Evolutionary conservation across 1,139 yeast genomes (phyloP).

Genomic region (Yamadazyma diospyri): DNA sequence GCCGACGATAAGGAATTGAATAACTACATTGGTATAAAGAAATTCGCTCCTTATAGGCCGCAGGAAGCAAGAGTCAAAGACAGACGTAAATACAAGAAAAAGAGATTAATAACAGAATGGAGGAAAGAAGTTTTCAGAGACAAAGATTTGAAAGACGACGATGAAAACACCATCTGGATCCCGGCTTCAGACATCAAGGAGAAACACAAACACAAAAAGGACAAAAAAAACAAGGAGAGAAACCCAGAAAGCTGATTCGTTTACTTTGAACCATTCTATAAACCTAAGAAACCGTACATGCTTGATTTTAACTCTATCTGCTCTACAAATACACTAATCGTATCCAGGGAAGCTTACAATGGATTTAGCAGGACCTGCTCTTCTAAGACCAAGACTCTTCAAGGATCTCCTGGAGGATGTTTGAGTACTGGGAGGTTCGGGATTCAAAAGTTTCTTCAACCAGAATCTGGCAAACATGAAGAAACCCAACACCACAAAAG

Average conservation of each 20-base stretch:
- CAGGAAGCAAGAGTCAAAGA: slow-evolving; percentile 72
- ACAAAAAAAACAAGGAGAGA: slow-evolving; percentile 3
- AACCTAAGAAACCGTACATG: too few relatives aligned
- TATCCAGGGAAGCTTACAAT: slow-evolving; percentile 42
- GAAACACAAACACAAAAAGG: slow-evolving; percentile 8
- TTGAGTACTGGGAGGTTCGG: slow-evolving; percentile 13
- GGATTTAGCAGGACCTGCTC: slow-evolving; percentile 32
- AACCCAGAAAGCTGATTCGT: slow-evolving; percentile 1
- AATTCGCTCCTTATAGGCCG: slow-evolving; percentile 89
- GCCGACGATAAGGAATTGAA: slow-evolving; percentile 89
- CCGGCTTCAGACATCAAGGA: slow-evolving; percentile 17
- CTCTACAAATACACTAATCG: too few relatives aligned
- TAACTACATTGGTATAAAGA: slow-evolving; percentile 80
- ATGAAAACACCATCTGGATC: slow-evolving; percentile 39
- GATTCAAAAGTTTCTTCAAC: slow-evolving; percentile 23
- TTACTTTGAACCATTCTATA: background rate
- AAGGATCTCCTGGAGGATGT: slow-evolving; percentile 33
- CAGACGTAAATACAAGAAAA: slow-evolving; percentile 79
- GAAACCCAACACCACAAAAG: slow-evolving; percentile 26
- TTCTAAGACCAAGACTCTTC: slow-evolving; percentile 43
- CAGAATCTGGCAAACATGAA: slow-evolving; percentile 35
- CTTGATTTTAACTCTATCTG: too few relatives aligned
- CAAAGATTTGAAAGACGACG: slow-evolving; percentile 45
- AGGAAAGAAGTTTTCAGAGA: slow-evolving; percentile 73
- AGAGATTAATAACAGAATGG: slow-evolving; percentile 78